Percentiles rank a stretch among this genome's conserved stretches.
Conservation (phyloP, 1,284 basidiomycete genomes). For the Tylopilus sp. region DNA sequence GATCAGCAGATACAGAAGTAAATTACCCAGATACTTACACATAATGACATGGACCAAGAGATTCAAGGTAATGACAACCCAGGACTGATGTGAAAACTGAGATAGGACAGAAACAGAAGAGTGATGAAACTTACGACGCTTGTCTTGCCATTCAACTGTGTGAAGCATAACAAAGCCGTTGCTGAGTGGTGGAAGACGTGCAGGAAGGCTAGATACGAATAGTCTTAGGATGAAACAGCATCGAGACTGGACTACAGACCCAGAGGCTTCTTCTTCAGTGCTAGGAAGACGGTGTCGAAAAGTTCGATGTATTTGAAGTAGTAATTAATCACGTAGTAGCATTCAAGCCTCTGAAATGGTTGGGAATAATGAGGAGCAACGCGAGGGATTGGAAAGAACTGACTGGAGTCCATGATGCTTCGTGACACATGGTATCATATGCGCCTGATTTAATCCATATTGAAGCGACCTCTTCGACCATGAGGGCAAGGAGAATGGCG, state of each 20-base stretch:
- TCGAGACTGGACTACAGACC: slow-evolving; percentile 47
- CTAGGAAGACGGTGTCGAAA: slow-evolving; percentile 93
- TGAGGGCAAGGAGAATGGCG: slow-evolving; percentile 75
- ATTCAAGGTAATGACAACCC: slow-evolving; percentile 95
- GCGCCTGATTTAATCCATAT: slow-evolving; percentile 67
- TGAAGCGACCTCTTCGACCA: slow-evolving; percentile 87
- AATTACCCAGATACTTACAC: slow-evolving; percentile 59
- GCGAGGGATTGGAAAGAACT: slow-evolving; percentile 30
- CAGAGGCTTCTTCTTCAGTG: slow-evolving; percentile 97
- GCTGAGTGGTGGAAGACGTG: slow-evolving; percentile 99
- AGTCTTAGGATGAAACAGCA: background rate
- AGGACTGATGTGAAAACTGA: slow-evolving; percentile 60
- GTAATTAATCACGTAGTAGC: slow-evolving; percentile 99
- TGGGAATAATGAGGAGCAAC: slow-evolving; percentile 10
- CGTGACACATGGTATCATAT: slow-evolving; percentile 78
- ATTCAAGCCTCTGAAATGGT: slow-evolving; percentile 64
- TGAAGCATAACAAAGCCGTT: slow-evolving; percentile 93
- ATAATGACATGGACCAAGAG: slow-evolving; percentile 95
- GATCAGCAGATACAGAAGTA: slow-evolving; percentile 5
- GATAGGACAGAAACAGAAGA: slow-evolving; percentile 4
- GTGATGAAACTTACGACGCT: slow-evolving; percentile 62
- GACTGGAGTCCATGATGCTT: slow-evolving; percentile 81
- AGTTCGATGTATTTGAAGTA: slow-evolving; percentile 95
- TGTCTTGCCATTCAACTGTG: slow-evolving; percentile 90
- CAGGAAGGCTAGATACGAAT: slow-evolving; percentile 68